A percentile compares a stretch with the other conserved stretches of the same genome.
These are phyloP conservation scores for Oemleria cerasiformis DNA, from an alignment of 306 rosid species.

Conservation along the genomic window DNA sequence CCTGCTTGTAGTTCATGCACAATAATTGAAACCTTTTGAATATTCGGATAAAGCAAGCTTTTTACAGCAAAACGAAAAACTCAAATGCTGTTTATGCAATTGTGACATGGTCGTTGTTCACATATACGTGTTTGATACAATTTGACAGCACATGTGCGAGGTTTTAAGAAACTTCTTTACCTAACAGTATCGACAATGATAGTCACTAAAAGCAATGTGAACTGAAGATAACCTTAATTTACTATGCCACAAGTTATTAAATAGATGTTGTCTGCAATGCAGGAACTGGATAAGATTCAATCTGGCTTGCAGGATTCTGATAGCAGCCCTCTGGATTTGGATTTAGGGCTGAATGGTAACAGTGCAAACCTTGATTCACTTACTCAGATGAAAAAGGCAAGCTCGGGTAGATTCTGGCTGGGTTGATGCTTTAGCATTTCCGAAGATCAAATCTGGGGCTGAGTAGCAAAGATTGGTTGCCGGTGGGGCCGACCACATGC, in stretches of 20 bases:
- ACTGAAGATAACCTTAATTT: neutral
- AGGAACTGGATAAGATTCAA: neutral
- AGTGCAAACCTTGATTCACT: constrained; percentile 12
- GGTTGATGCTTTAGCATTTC: constrained; percentile 13
- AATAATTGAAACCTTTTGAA: neutral
- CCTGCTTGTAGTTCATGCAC: neutral
- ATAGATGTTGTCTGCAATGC: neutral
- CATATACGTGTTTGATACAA: neutral
- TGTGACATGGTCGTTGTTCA: too few relatives aligned
- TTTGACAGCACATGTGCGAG: neutral
- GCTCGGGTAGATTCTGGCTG: constrained; percentile 31
- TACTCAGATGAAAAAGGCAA: constrained; percentile 19
- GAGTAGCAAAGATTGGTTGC: neutral
- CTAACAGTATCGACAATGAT: neutral
- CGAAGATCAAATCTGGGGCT: neutral
- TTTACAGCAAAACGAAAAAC: neutral
- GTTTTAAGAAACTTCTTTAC: neutral
- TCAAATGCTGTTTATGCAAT: neutral
- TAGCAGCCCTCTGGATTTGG: constrained; percentile 43
- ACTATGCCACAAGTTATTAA: neutral
- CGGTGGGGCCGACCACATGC: neutral
- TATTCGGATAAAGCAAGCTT: neutral
- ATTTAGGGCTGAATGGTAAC: constrained; percentile 43
- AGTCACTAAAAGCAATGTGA: neutral
- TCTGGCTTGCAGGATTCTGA: constrained; percentile 41